Conservation (phyloP, 495 filamentous ascomycete species). For the Podospora bellae-mahoneyi region DNA sequence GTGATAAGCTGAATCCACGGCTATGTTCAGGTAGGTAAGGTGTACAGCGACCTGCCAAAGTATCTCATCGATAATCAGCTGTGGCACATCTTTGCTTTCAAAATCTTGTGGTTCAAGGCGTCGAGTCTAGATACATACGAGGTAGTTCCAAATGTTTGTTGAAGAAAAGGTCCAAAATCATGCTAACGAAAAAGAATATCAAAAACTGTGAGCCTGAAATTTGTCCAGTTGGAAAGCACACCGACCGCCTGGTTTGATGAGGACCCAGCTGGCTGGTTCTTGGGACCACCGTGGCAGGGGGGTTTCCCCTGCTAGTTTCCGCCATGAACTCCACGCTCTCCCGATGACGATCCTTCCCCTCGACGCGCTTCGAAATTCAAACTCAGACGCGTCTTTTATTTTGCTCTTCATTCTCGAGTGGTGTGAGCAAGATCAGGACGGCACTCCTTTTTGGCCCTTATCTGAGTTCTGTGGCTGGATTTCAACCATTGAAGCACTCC, state of each 20-base stretch:
- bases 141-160: no score
- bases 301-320: slow-evolving; percentile 3
- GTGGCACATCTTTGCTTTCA: no score
- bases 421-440: background rate
- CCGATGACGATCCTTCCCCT: slow-evolving; percentile 2
- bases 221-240: background rate
- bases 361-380: background rate
- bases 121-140: no score
- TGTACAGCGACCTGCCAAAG: no score
- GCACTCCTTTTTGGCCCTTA: background rate
- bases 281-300: background rate
- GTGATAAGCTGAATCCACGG: background rate
- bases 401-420: background rate
- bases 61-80: no score
- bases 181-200: background rate
- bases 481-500: background rate
- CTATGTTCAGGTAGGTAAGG: no score
- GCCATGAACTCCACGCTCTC: background rate
- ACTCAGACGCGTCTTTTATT: background rate
- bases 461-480: background rate
- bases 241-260: background rate
- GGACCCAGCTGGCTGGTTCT: slow-evolving; percentile 4
- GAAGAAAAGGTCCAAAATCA: background rate
- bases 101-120: no score
- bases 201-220: background rate